These are phyloP conservation scores for Entomophthora muscae DNA, from an alignment of 371 early-diverging fungal species.

Conservation along the genomic window DNA sequence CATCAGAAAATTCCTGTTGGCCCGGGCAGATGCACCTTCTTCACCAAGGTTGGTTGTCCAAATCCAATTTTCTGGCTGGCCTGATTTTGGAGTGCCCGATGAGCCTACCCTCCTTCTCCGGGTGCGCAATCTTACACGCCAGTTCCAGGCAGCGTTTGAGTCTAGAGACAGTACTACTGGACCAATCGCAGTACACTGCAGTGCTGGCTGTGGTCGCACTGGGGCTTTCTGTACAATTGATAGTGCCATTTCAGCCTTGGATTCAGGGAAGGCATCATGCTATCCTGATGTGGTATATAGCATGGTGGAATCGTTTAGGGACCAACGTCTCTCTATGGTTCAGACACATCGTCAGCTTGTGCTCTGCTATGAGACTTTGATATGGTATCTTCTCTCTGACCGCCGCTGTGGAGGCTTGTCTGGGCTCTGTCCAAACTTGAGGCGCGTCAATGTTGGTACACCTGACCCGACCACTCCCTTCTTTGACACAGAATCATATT, in stretches of 20 bases:
- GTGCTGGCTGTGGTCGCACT: slow-evolving; percentile 95
- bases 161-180: slow-evolving; percentile 16
- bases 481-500: not conserved
- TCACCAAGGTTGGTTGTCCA: slow-evolving; percentile 28
- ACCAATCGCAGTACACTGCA: slow-evolving; percentile 57
- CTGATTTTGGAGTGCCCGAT: slow-evolving; percentile 64
- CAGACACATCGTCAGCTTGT: slow-evolving; percentile 67
- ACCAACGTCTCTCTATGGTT: slow-evolving; percentile 71
- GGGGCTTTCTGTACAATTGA: slow-evolving; percentile 82
- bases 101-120: slow-evolving; percentile 22
- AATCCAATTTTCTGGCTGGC: slow-evolving; percentile 73
- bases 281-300: slow-evolving; percentile 39
- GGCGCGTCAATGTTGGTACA: not conserved
- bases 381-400: slow-evolving; percentile 7
- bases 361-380: slow-evolving; percentile 67
- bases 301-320: slow-evolving; percentile 48
- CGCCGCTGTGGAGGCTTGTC: slow-evolving; percentile 8
- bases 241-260: slow-evolving; percentile 18
- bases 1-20: not conserved
- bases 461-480: not conserved
- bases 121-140: slow-evolving; percentile 21
- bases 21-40: not conserved
- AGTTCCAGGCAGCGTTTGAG: slow-evolving; percentile 13
- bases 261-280: slow-evolving; percentile 13
- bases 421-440: slow-evolving; percentile 4